These are phyloP conservation scores for Pyrenochaeta sp. DNA, from an alignment of 2,329 filamentous ascomycete genomes.

Conservation along the genomic window DNA sequence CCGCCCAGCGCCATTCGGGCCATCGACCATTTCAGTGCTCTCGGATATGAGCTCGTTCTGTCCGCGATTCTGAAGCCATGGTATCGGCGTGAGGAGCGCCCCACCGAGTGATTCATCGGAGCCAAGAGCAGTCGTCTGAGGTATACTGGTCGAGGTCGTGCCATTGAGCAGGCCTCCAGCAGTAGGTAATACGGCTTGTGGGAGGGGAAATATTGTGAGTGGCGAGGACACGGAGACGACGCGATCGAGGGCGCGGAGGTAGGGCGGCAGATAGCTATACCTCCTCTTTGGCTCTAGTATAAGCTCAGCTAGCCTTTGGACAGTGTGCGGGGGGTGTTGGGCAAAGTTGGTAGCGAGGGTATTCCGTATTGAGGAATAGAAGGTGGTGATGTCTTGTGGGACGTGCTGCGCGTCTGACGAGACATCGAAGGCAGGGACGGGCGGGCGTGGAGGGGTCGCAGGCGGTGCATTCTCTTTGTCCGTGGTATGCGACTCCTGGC, in stretches of 20 bases:
- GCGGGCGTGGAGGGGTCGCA: conserved; percentile 50
- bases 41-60: conserved; percentile 74
- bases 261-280: conserved; percentile 83
- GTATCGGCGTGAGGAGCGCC: conserved; percentile 90
- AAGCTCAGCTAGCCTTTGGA: conserved; percentile 91
- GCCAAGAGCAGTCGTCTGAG: conserved; percentile 63
- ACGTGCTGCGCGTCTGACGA: conserved; percentile 37
- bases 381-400: conserved; percentile 42
- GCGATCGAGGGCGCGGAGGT: conserved; percentile 89
- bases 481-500: conserved; percentile 62
- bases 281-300: conserved; percentile 77
- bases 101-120: conserved; percentile 91
- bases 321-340: conserved; percentile 83
- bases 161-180: conserved; percentile 69
- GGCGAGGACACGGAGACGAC: conserved; percentile 89
- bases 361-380: conserved; percentile 47
- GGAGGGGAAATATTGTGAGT: conserved; percentile 82
- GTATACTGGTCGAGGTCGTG: conserved; percentile 53
- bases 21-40: conserved; percentile 81
- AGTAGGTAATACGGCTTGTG: conserved; percentile 64
- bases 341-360: conserved; percentile 74
- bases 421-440: conserved; percentile 54
- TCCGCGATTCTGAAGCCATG: conserved; percentile 71
- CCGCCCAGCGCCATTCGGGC: conserved; percentile 78
- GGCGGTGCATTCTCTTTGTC: conserved; percentile 75